Base-by-base conservation (phyloP, 2,329 filamentous ascomycete genomes). In the Thielaviopsis ethacetica region DNA sequence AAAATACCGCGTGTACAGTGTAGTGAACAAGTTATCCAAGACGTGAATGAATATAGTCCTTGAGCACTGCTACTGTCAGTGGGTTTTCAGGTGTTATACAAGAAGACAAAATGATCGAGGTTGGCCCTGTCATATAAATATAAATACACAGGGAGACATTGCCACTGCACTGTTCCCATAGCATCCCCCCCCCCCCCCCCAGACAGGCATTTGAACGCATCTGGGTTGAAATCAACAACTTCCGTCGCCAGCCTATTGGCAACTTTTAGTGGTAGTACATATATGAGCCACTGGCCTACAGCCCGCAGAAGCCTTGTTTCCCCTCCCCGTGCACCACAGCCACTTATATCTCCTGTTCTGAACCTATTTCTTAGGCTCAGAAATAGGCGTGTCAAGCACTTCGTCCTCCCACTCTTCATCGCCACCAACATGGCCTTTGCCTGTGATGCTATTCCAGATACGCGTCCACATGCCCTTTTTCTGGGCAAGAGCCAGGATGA, bases 391-490 rank as follows among this genome's bases (percentile, higher is more conserved):
- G 12, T 73, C 71, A 21, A 72, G 65, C 59, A 77, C 75, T n/a
- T 84, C 80, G 62, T 81, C 77, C 60, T 84, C 81, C 63, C 77
- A 71, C 17, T 82, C 81, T 19, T 80, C 76, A 1, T 78, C 76
- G 1, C 81, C 80, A 21, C 81, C 80, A 21, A 80, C 75, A 3
- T 76, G 74, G 0, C 75, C 74, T 58, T 75, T 71, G 0, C 85
- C 86, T 59, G 81, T 75, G 0, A 87, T 72, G 59, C 81, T 80
- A 59, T 76, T 79, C 83, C 86, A 91, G n/a, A 91, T 81, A 17
- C 90, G 79, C 63, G 83, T 79, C 89, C 88, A 93, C 71, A 95
- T 78, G 0, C 91, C 91, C 73, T 90, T 95, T 79, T 98, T 98
- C 71, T 95, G 88, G 59, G 86, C 80, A 71, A 97, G 84, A 2